Conservation (phyloP, 768 basidiomycete genomes). For the Xerocomellus intermedius region DNA sequence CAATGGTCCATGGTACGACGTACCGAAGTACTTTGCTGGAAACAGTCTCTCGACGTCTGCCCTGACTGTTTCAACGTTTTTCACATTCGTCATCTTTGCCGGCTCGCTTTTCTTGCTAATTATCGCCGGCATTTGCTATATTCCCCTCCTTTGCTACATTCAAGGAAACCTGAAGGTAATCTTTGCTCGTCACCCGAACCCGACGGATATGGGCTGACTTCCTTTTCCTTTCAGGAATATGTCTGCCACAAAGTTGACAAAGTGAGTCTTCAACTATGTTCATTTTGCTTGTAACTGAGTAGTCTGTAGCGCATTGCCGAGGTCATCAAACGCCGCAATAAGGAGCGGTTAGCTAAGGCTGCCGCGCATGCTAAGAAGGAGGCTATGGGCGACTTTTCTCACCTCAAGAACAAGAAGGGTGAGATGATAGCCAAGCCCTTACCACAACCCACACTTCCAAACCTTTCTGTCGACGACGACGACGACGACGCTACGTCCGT, state of each 20-base stretch:
- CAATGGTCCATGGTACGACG: conserved; percentile 59
- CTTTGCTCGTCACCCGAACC: neutral
- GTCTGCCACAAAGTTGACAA: conserved; percentile 99
- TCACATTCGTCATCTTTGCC: conserved; percentile 85
- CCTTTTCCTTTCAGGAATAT: conserved; percentile 64
- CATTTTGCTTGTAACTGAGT: conserved; percentile 12
- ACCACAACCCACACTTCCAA: conserved; percentile 94
- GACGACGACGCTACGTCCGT: conserved; percentile 54
- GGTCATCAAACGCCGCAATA: conserved; percentile 88
- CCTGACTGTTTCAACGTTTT: conserved; percentile 84
- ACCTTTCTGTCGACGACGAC: conserved; percentile 81
- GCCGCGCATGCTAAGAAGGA: conserved; percentile 85
- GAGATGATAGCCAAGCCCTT: conserved; percentile 75
- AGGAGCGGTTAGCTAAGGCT: conserved; percentile 79
- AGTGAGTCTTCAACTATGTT: conserved; percentile 40
- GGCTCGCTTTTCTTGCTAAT: conserved; percentile 81
- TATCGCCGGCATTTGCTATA: conserved; percentile 81
- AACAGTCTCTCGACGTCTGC: conserved; percentile 77
- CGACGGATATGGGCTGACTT: neutral
- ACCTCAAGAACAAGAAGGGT: conserved; percentile 92
- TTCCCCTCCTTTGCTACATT: conserved; percentile 94
- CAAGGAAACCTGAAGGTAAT: conserved; percentile 93
- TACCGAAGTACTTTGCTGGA: conserved; percentile 76
- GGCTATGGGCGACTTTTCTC: conserved; percentile 86
- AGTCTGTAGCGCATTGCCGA: conserved; percentile 77